Evolutionary conservation across 371 early-diverging fungal species (phyloP).

Genomic region (Lichtheimia ramosa): DNA sequence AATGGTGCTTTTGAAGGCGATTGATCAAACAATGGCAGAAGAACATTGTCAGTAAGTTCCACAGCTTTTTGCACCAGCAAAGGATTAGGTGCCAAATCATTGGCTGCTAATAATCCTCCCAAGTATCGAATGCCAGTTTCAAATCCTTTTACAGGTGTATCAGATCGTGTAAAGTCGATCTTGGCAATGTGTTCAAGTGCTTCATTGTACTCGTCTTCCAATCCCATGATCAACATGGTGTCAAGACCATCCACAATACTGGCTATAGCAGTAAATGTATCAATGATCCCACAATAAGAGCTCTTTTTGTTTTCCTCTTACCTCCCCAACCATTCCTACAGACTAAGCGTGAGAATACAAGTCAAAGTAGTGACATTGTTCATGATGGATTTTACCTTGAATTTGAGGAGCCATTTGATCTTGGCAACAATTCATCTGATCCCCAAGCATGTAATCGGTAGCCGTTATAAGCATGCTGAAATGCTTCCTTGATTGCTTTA

Average conservation of each 20-base stretch:
- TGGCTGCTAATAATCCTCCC: slow-evolving; percentile 65
- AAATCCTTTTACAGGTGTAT: slow-evolving; percentile 47
- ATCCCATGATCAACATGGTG: slow-evolving; percentile 78
- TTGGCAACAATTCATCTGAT: slow-evolving; percentile 56
- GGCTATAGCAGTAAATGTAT: no score
- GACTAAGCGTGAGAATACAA: no score
- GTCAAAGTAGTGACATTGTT: neutral
- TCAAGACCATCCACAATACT: slow-evolving; percentile 86
- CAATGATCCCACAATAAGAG: neutral
- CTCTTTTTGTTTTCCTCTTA: neutral
- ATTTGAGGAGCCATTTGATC: slow-evolving; percentile 44
- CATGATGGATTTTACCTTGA: slow-evolving; percentile 71
- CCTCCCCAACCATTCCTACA: slow-evolving; percentile 56
- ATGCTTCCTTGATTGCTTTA: slow-evolving; percentile 45
- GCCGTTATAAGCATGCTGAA: slow-evolving; percentile 76
- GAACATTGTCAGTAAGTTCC: slow-evolving; percentile 66
- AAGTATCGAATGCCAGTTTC: slow-evolving; percentile 76
- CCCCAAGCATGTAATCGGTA: slow-evolving; percentile 67
- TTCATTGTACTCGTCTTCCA: slow-evolving; percentile 56
- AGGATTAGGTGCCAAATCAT: slow-evolving; percentile 57
- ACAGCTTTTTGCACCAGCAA: slow-evolving; percentile 67
- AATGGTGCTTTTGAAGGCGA: slow-evolving; percentile 67
- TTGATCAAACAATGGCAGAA: slow-evolving; percentile 75
- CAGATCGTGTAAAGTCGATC: slow-evolving; percentile 46
- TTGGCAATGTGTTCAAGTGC: slow-evolving; percentile 57